Evolutionary conservation across 1,284 basidiomycete species (phyloP).

Genomic region (Apiotrichum veenhuisii): DNA sequence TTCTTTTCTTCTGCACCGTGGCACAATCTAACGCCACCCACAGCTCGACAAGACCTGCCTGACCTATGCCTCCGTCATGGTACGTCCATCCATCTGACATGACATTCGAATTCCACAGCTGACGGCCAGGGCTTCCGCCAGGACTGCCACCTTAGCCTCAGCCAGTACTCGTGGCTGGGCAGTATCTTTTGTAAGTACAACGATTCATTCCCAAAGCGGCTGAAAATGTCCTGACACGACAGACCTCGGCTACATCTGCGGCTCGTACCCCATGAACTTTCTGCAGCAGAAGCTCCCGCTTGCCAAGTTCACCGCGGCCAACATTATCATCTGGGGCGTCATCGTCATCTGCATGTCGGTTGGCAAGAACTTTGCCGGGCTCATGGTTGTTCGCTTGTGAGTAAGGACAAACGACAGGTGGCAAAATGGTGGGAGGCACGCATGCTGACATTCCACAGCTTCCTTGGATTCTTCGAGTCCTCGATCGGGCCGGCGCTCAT

Average conservation of each 20-base stretch:
- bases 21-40: not conserved
- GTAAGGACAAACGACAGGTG: too few species aligned
- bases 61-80: not conserved
- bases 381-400: slow-evolving; percentile 56
- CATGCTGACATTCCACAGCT: not conserved
- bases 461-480: slow-evolving; percentile 17
- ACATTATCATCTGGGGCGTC: slow-evolving; percentile 20
- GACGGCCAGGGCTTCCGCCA: slow-evolving; percentile 48
- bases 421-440: too few species aligned
- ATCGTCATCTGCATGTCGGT: not conserved
- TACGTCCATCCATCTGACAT: not conserved
- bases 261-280: slow-evolving; percentile 21
- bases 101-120: not conserved
- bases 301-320: slow-evolving; percentile 34
- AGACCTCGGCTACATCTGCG: slow-evolving; percentile 24
- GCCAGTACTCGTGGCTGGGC: slow-evolving; percentile 22
- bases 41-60: slow-evolving; percentile 3
- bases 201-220: too few species aligned
- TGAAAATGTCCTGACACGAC: not conserved
- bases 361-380: slow-evolving; percentile 59
- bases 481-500: slow-evolving; percentile 16
- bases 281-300: slow-evolving; percentile 22
- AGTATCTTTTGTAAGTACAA: slow-evolving; percentile 22
- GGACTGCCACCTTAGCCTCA: slow-evolving; percentile 18
- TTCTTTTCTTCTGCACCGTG: not conserved